A percentile compares a stretch with the other conserved stretches of the same genome.
These are phyloP conservation scores for Ceratocystis destructans DNA, from an alignment of 2,329 filamentous ascomycete species.

Conservation along the genomic window DNA sequence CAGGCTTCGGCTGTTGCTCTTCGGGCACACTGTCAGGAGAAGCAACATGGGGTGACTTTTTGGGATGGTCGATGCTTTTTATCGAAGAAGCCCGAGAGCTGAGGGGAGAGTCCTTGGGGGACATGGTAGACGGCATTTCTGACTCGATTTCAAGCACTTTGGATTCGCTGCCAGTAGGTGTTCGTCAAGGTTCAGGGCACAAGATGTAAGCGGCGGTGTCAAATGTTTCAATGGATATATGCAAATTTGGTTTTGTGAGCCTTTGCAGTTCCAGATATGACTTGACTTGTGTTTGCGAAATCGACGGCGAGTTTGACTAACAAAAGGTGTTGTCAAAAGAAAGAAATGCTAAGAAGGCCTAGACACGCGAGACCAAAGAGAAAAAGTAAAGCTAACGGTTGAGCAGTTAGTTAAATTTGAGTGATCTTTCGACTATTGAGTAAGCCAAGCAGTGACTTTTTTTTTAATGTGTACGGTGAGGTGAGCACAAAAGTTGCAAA, in stretches of 20 bases:
- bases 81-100: conserved; percentile 19
- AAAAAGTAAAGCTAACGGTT: not conserved
- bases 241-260: not conserved
- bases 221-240: not conserved
- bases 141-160: not conserved
- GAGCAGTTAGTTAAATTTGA: not conserved
- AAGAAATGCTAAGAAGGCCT: not conserved
- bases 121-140: conserved; percentile 13
- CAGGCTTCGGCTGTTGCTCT: conserved; percentile 10
- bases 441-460: not conserved
- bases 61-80: conserved; percentile 15
- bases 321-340: not conserved
- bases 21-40: conserved; percentile 11
- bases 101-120: conserved; percentile 16
- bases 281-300: not conserved
- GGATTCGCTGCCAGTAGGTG: not conserved
- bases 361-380: not conserved
- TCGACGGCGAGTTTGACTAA: not conserved
- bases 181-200: not conserved
- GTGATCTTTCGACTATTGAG: not conserved
- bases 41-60: conserved; percentile 14
- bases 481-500: conserved; percentile 9
- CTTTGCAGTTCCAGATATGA: not conserved
- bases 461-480: not conserved
- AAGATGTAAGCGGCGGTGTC: not conserved